Conservation (phyloP, 2,329 filamentous ascomycete genomes). For the Bipolaris cookei region DNA sequence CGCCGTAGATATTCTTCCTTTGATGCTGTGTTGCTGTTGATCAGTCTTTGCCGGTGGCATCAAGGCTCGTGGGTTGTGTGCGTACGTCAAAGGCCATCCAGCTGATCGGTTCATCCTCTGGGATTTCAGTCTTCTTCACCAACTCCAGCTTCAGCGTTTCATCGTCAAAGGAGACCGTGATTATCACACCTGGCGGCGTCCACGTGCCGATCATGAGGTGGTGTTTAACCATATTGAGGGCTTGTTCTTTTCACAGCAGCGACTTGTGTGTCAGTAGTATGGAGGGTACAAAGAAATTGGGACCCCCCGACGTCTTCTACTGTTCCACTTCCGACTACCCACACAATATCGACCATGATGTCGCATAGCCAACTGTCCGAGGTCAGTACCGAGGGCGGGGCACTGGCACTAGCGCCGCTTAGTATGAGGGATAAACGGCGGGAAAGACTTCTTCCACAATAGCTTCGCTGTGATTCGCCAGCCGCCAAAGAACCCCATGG, state of each 20-base stretch:
- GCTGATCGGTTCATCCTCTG: constrained; percentile 83
- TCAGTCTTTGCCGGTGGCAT: constrained; percentile 22
- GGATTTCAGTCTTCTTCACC: constrained; percentile 81
- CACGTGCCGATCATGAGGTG: constrained; percentile 93
- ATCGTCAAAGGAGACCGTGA: constrained; percentile 87
- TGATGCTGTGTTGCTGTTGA: constrained; percentile 63
- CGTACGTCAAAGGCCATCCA: constrained; percentile 91
- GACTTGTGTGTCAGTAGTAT: not conserved
- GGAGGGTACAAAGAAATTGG: not conserved
- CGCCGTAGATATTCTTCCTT: constrained; percentile 85
- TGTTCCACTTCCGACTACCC: not conserved
- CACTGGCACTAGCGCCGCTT: constrained; percentile 10
- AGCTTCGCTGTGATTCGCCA: constrained; percentile 64
- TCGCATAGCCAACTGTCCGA: constrained; percentile 22
- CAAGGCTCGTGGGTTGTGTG: not conserved
- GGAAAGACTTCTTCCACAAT: constrained; percentile 36
- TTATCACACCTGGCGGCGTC: constrained; percentile 88
- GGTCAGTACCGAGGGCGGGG: constrained; percentile 34
- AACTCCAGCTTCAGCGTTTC: constrained; percentile 75
- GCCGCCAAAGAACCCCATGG: constrained; percentile 20
- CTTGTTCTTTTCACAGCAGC: not conserved
- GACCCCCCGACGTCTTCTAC: not conserved
- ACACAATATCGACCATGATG: constrained; percentile 9
- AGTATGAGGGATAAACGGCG: constrained; percentile 26
- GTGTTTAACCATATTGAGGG: constrained; percentile 69